A percentile compares a stretch with the other conserved stretches of the same genome.
phyloP scores from a whole-genome alignment of 2,329 filamentous ascomycete genomes.

The Hypomyces rosellus region DNA sequence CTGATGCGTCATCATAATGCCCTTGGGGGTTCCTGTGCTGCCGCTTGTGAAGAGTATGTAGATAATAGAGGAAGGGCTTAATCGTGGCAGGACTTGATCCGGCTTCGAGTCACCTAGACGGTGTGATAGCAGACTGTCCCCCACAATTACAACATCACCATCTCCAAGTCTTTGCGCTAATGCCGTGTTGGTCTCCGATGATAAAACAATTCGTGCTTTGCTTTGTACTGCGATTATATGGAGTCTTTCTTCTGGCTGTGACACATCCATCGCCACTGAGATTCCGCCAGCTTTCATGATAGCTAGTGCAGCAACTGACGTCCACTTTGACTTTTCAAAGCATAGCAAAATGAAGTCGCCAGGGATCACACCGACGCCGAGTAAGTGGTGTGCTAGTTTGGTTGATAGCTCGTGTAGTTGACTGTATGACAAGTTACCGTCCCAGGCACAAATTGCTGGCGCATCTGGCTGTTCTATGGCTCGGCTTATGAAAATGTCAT shows the following conservation, averaged over 20 bases:
- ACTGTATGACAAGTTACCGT: too few species aligned
- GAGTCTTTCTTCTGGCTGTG: neutral
- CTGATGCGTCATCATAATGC: slow-evolving; percentile 38
- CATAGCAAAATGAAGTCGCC: slow-evolving; percentile 25
- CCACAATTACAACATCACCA: too few species aligned
- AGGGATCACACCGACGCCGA: slow-evolving; percentile 17
- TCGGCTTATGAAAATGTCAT: too few species aligned
- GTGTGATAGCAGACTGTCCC: too few species aligned
- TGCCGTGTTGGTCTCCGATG: too few species aligned
- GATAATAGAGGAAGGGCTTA: neutral
- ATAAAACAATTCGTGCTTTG: too few species aligned
- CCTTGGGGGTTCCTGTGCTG: slow-evolving; percentile 49
- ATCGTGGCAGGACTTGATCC: too few species aligned
- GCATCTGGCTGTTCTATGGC: too few species aligned
- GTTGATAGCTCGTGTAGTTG: slow-evolving; percentile 21
- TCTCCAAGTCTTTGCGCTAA: too few species aligned
- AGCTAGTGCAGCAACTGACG: slow-evolving; percentile 17
- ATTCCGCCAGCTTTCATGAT: slow-evolving; percentile 22
- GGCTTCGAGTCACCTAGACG: too few species aligned
- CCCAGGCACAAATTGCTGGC: too few species aligned
- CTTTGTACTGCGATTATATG: neutral
- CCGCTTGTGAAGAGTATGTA: slow-evolving; percentile 50
- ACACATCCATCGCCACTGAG: slow-evolving; percentile 16
- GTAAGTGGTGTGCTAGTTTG: slow-evolving; percentile 25
- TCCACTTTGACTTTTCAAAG: slow-evolving; percentile 20